These are phyloP conservation scores for Cercospora citrullina DNA, from an alignment of 2,329 filamentous ascomycete genomes.

Conservation along the genomic window DNA sequence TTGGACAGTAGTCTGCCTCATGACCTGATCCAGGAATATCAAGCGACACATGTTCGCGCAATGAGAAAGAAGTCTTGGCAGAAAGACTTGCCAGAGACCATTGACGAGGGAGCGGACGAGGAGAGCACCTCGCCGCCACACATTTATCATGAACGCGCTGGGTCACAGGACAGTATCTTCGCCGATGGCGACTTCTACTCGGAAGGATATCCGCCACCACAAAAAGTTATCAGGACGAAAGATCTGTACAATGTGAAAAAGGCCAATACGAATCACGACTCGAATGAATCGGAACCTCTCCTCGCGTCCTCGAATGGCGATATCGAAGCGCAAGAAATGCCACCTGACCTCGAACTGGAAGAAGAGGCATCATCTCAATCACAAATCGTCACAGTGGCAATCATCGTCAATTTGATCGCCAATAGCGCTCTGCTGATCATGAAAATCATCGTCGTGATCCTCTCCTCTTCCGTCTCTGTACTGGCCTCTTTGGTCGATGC, in stretches of 20 bases:
- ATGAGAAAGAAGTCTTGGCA: slow-evolving; percentile 21
- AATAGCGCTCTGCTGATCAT: slow-evolving; percentile 73
- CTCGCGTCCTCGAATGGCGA: slow-evolving; percentile 24
- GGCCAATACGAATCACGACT: slow-evolving; percentile 57
- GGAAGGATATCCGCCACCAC: slow-evolving; percentile 26
- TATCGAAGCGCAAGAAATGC: slow-evolving; percentile 47
- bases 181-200: slow-evolving; percentile 27
- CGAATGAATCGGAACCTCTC: slow-evolving; percentile 42
- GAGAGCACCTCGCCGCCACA: slow-evolving; percentile 19
- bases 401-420: slow-evolving; percentile 80
- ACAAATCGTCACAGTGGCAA: slow-evolving; percentile 78
- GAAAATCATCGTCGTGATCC: slow-evolving; percentile 74
- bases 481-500: slow-evolving; percentile 78
- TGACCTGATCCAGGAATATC: slow-evolving; percentile 85
- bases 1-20: slow-evolving; percentile 92
- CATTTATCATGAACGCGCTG: slow-evolving; percentile 28
- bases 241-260: slow-evolving; percentile 72
- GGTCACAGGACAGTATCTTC: slow-evolving; percentile 28
- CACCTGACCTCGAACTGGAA: slow-evolving; percentile 65
- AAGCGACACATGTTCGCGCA: slow-evolving; percentile 45
- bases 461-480: slow-evolving; percentile 79
- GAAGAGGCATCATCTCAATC: slow-evolving; percentile 74
- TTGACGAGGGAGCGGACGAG: slow-evolving; percentile 62
- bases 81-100: slow-evolving; percentile 67
- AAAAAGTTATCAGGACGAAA: slow-evolving; percentile 72